Base-by-base conservation (phyloP, 371 early-diverging fungal species). In the Zychaea mexicana region DNA sequence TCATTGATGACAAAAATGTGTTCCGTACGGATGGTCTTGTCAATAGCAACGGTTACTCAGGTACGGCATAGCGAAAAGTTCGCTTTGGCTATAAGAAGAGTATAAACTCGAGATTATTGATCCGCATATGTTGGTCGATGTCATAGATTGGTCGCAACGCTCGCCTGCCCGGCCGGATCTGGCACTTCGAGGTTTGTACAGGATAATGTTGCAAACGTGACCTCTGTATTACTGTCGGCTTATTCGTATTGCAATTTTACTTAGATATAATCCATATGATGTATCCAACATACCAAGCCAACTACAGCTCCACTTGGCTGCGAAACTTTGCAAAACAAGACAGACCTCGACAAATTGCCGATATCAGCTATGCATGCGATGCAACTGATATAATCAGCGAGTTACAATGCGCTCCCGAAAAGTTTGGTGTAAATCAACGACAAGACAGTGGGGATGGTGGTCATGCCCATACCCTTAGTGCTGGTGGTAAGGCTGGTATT, bases 231-330 rank as follows among this genome's bases (percentile, higher is more conserved):
- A 36, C 36, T 36, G 15, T 10, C 36, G 15, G n/a, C n/a, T n/a
- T n/a, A n/a, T 26, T 33, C 61, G 15, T n/a, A n/a, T n/a, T 38
- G 54, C 8, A 21, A 60, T n/a, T 31, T 55, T 26, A 59, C 55
- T 31, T 60, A 58, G 78, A 78, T 63, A 47, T 78, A 1, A 77
- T 78, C 38, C 72, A 74, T 42, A 78, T 81, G 73, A 73, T 72
- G 3, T 72, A 77, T 26, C 76, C 73, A 8, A 81, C 81, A 0
- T 81, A 78, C 24, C 69, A 76, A 22, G 49, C 67, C 19, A 55
- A 45, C 12, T 78, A 78, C 38, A 49, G 53, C 2, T 60, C 59
- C 39, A 74, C 71, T 3, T 81, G 81, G 81, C n/a, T 81, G 17
- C 72, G 74, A 27, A 66, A 74, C 28, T 78, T 76, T 71, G 78